Evolutionary conservation across 2,329 filamentous ascomycete species (phyloP).

Genomic region (Coleophoma eucalyptorum): DNA sequence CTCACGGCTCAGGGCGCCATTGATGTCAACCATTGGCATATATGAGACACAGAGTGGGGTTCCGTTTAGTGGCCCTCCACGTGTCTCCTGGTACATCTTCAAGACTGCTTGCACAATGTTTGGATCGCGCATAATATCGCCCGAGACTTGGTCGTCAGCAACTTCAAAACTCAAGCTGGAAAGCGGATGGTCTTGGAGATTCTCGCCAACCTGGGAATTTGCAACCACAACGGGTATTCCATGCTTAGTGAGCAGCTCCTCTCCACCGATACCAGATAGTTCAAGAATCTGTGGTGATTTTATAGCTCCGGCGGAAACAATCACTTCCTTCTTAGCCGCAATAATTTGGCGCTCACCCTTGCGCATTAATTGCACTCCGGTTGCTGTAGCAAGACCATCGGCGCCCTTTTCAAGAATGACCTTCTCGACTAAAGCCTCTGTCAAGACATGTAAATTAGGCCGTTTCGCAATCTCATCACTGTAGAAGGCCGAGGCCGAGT

Average conservation of each 20-base stretch:
- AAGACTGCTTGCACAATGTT: constrained; percentile 25
- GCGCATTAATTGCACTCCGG: constrained; percentile 8
- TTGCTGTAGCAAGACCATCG: constrained; percentile 2
- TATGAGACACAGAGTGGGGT: not conserved
- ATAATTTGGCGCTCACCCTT: constrained; percentile 9
- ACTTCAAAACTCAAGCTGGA: constrained; percentile 25
- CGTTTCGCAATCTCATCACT: constrained; percentile 4
- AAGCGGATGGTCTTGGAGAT: constrained; percentile 14
- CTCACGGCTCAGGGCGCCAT: not conserved
- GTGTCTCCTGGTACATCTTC: constrained; percentile 24
- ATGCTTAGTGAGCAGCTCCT: constrained; percentile 6
- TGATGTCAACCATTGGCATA: constrained; percentile 1
- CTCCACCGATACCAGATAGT: constrained; percentile 24
- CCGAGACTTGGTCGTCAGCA: constrained; percentile 26
- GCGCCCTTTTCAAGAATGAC: constrained; percentile 43
- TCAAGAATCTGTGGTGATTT: constrained; percentile 24
- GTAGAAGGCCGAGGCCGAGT: constrained; percentile 13
- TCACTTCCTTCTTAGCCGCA: constrained; percentile 20
- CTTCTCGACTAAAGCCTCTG: constrained; percentile 78
- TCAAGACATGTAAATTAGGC: constrained; percentile 73
- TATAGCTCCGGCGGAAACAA: constrained; percentile 19
- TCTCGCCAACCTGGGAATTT: constrained; percentile 13
- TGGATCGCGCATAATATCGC: constrained; percentile 31
- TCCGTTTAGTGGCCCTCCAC: not conserved
- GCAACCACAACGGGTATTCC: constrained; percentile 6